Evolutionary conservation across 2,329 filamentous ascomycete species (phyloP).

Genomic region (Pezicula carpinea): DNA sequence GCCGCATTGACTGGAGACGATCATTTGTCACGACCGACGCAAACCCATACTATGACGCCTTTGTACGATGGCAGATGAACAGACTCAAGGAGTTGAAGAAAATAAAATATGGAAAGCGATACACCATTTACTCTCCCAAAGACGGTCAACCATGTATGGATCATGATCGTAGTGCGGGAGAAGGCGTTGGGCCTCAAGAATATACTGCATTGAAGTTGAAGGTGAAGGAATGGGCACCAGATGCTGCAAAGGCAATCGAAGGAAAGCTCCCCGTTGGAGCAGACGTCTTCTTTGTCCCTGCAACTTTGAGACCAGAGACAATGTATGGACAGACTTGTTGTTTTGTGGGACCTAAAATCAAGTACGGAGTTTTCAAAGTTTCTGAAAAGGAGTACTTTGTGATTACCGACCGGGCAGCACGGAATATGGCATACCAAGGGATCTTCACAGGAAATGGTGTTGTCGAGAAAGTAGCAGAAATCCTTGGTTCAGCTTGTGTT

Average conservation of each 20-base stretch:
- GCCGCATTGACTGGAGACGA: constrained; percentile 87
- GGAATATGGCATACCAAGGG: constrained; percentile 95
- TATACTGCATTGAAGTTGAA: constrained; percentile 91
- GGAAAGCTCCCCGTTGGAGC: constrained; percentile 74
- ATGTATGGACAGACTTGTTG: constrained; percentile 99
- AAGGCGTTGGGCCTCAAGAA: constrained; percentile 81
- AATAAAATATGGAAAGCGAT: constrained; percentile 89
- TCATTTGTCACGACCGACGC: constrained; percentile 93
- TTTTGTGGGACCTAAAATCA: constrained; percentile 87
- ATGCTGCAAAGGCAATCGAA: constrained; percentile 65
- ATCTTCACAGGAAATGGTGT: constrained; percentile 75
- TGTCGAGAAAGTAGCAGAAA: constrained; percentile 68
- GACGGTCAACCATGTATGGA: constrained; percentile 86
- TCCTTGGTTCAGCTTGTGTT: constrained; percentile 74
- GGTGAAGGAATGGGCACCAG: constrained; percentile 82
- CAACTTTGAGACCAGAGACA: constrained; percentile 90
- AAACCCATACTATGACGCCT: constrained; percentile 94
- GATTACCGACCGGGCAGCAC: constrained; percentile 74
- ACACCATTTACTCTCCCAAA: constrained; percentile 90
- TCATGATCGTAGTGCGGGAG: constrained; percentile 76
- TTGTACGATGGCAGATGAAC: constrained; percentile 97
- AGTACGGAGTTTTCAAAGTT: constrained; percentile 82
- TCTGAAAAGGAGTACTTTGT: constrained; percentile 77
- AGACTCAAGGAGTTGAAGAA: constrained; percentile 83
- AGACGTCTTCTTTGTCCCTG: constrained; percentile 84